Evolutionary conservation across 2,329 filamentous ascomycete species (phyloP).

Genomic region (Colletotrichum tropicicola): DNA sequence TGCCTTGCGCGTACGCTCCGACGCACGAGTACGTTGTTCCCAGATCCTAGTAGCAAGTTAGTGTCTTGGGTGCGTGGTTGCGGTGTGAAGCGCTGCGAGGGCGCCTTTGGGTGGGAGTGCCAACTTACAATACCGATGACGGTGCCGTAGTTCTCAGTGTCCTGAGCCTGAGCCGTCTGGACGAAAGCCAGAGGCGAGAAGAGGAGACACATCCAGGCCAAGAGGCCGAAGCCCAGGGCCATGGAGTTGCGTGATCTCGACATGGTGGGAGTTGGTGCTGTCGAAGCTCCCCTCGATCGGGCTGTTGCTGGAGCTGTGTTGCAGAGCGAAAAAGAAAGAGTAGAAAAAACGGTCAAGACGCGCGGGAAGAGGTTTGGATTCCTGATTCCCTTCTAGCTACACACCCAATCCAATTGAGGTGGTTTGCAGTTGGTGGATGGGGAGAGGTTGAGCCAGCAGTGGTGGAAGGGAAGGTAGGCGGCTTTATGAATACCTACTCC

Average conservation of each 20-base stretch:
- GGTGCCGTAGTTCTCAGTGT: constrained; percentile 82
- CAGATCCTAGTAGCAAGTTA: constrained; percentile 65
- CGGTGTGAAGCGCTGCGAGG: no score
- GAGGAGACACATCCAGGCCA: constrained; percentile 91
- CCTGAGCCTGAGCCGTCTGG: constrained; percentile 77
- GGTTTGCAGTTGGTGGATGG: constrained; percentile 25
- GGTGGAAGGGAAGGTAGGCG: constrained; percentile 35
- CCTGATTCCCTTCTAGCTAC: constrained; percentile 25
- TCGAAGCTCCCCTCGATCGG: constrained; percentile 11
- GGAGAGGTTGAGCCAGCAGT: constrained; percentile 22
- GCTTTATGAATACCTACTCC: constrained; percentile 46
- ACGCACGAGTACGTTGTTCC: constrained; percentile 92
- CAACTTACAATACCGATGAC: constrained; percentile 87
- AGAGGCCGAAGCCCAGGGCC: constrained; percentile 84
- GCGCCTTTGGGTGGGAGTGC: no score
- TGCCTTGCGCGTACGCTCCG: constrained; percentile 95
- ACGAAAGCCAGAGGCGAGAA: constrained; percentile 89
- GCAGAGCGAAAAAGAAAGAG: constrained; percentile 5
- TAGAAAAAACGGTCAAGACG: neutral
- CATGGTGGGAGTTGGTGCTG: constrained; percentile 44
- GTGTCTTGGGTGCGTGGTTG: neutral
- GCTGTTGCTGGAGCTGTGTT: neutral
- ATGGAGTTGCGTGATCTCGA: constrained; percentile 72
- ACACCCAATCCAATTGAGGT: constrained; percentile 28
- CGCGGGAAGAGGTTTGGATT: neutral